Conservation (phyloP, 805 yeast genomes). For the Monosporozyma yasuniensis region DNA sequence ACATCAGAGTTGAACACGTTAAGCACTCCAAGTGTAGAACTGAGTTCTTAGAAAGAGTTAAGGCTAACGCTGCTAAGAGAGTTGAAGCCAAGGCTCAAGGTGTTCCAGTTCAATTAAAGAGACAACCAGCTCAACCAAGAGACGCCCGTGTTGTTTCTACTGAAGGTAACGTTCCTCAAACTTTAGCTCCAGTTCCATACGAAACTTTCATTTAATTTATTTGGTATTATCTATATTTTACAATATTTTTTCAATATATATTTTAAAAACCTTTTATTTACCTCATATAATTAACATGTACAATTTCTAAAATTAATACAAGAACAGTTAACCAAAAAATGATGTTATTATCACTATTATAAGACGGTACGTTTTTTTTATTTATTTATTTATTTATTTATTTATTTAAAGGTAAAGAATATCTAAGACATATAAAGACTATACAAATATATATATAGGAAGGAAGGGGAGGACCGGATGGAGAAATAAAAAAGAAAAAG, state of each 20-base stretch:
- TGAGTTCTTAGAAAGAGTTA: slow-evolving; percentile 98
- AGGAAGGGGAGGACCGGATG: not conserved
- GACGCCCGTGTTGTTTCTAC: slow-evolving; percentile 78
- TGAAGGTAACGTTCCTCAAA: slow-evolving; percentile 80
- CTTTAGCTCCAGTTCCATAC: slow-evolving; percentile 98
- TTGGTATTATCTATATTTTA: slow-evolving; percentile 7
- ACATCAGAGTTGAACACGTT: slow-evolving; percentile 97
- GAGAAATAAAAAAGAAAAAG: not conserved
- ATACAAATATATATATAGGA: not conserved
- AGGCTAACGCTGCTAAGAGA: slow-evolving; percentile 89
- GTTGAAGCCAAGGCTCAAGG: slow-evolving; percentile 93
- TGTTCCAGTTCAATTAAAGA: slow-evolving; percentile 83
- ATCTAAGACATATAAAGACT: slow-evolving; percentile 5
- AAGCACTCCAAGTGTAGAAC: slow-evolving; percentile 99
- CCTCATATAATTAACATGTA: slow-evolving; percentile 9
- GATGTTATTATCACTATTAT: too few relatives aligned
- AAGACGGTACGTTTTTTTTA: too few relatives aligned
- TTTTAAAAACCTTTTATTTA: not conserved
- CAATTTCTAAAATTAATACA: slow-evolving; percentile 7
- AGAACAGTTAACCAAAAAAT: not conserved
- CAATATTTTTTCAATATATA: not conserved
- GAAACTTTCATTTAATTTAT: slow-evolving; percentile 90
- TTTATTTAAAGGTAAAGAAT: slow-evolving; percentile 4
- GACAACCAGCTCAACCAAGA: slow-evolving; percentile 99
- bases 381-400: not conserved